Evolutionary conservation across 441 rosid genomes (phyloP).

Genomic region (Mallotus japonicus): DNA sequence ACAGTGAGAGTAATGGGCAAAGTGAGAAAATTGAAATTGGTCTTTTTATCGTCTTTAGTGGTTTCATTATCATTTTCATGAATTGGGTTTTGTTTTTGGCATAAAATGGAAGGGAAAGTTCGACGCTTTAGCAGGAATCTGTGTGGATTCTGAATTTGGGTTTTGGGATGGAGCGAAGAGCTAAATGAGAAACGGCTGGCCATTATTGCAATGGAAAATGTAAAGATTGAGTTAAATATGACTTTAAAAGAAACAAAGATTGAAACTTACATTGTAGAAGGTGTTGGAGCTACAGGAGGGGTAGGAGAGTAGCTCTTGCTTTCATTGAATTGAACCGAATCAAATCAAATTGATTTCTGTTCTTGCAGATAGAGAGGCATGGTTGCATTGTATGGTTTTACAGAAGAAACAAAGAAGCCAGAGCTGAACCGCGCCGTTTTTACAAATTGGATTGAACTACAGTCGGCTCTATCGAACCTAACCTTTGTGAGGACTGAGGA

Average conservation of each 20-base stretch:
- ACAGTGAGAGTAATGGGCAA: constrained; percentile 71
- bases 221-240: neutral
- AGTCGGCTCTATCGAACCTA: neutral
- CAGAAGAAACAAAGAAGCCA: neutral
- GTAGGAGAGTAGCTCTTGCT: neutral
- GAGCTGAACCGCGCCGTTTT: constrained; percentile 5
- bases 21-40: constrained; percentile 45
- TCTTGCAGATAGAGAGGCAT: neutral
- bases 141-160: constrained; percentile 24
- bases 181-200: constrained; percentile 44
- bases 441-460: neutral
- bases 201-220: constrained; percentile 32
- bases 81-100: constrained; percentile 36
- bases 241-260: neutral
- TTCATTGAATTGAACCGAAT: neutral
- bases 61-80: constrained; percentile 30
- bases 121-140: constrained; percentile 20
- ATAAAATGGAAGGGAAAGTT: constrained; percentile 35
- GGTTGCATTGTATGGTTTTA: neutral
- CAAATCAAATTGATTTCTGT: neutral
- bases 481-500: neutral
- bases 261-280: constrained; percentile 17
- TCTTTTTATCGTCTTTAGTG: constrained; percentile 22
- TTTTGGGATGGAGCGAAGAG: constrained; percentile 37
- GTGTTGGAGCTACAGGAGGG: neutral